Percentiles rank a stretch among this genome's conserved stretches.
Evolutionary conservation across 2,329 filamentous ascomycete species (phyloP).

Genomic region (Fusarium citri): DNA sequence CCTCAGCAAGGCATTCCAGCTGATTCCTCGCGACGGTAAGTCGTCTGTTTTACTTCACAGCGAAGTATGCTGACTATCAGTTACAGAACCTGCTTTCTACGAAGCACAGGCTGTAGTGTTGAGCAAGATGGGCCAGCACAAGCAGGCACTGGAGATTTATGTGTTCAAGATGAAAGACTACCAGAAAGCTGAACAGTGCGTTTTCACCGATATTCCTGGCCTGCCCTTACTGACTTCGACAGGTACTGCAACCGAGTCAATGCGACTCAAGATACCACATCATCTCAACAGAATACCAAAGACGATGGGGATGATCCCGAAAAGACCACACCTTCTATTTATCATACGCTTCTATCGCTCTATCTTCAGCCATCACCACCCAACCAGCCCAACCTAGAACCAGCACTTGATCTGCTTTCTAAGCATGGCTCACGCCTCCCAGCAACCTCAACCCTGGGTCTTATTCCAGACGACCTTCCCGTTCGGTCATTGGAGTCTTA

Average conservation of each 20-base stretch:
- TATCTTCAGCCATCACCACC: slow-evolving; percentile 85
- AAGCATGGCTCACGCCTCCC: slow-evolving; percentile 93
- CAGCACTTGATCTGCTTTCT: slow-evolving; percentile 88
- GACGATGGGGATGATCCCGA: slow-evolving; percentile 53
- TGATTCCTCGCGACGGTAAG: slow-evolving; percentile 83
- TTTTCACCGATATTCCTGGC: slow-evolving; percentile 27
- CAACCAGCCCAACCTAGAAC: slow-evolving; percentile 77
- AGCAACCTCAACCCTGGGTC: slow-evolving; percentile 83
- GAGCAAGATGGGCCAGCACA: slow-evolving; percentile 94
- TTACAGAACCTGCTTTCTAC: slow-evolving; percentile 83
- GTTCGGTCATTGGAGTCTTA: slow-evolving; percentile 87
- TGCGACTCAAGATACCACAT: slow-evolving; percentile 64
- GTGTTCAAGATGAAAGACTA: slow-evolving; percentile 94
- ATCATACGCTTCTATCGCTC: slow-evolving; percentile 88
- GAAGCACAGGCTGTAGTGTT: slow-evolving; percentile 91
- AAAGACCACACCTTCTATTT: slow-evolving; percentile 79
- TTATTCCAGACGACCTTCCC: slow-evolving; percentile 85
- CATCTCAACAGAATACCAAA: slow-evolving; percentile 51
- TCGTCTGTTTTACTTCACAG: background rate
- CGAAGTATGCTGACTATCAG: slow-evolving; percentile 19
- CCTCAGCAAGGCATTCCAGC: slow-evolving; percentile 77
- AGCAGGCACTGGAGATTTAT: slow-evolving; percentile 96
- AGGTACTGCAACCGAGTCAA: slow-evolving; percentile 93
- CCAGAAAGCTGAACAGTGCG: slow-evolving; percentile 90
- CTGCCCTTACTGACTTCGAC: slow-evolving; percentile 35